phyloP scores from a whole-genome alignment of 2,329 filamentous ascomycete genomes.

The Didymosphaeria variabile region DNA sequence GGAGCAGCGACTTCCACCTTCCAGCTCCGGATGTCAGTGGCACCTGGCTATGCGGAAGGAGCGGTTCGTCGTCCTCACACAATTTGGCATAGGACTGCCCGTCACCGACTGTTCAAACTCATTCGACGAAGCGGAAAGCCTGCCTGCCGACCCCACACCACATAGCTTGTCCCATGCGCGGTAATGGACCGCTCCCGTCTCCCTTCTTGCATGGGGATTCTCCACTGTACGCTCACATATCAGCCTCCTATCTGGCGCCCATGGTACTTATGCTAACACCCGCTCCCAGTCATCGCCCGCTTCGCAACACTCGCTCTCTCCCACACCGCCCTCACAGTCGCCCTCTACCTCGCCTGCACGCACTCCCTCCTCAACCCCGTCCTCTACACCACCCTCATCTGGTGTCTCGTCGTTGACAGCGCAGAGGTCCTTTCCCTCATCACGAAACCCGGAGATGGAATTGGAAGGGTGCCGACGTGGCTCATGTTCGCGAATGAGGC shows the following conservation, averaged over 20 bases:
- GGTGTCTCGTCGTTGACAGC: slow-evolving; percentile 20
- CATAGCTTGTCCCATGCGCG: background rate
- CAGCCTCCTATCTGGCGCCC: background rate
- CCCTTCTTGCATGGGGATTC: background rate
- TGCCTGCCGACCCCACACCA: background rate
- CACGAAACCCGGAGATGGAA: slow-evolving; percentile 8
- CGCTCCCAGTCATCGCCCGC: slow-evolving; percentile 1
- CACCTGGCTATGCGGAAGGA: background rate
- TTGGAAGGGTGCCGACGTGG: background rate
- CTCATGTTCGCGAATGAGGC: background rate
- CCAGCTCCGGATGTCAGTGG: background rate
- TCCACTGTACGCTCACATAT: background rate
- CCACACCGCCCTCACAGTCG: background rate
- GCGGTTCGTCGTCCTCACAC: background rate
- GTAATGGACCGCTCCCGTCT: background rate
- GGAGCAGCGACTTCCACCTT: background rate
- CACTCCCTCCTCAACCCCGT: background rate
- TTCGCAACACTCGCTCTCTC: slow-evolving; percentile 2
- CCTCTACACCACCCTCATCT: slow-evolving; percentile 18
- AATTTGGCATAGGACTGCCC: background rate
- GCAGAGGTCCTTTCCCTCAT: slow-evolving; percentile 23
- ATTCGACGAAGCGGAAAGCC: background rate
- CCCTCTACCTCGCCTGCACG: slow-evolving; percentile 10
- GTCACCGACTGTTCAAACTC: background rate
- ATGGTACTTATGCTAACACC: background rate